Base-by-base conservation (phyloP, 2,329 filamentous ascomycete species). In the Gremmenia infestans region DNA sequence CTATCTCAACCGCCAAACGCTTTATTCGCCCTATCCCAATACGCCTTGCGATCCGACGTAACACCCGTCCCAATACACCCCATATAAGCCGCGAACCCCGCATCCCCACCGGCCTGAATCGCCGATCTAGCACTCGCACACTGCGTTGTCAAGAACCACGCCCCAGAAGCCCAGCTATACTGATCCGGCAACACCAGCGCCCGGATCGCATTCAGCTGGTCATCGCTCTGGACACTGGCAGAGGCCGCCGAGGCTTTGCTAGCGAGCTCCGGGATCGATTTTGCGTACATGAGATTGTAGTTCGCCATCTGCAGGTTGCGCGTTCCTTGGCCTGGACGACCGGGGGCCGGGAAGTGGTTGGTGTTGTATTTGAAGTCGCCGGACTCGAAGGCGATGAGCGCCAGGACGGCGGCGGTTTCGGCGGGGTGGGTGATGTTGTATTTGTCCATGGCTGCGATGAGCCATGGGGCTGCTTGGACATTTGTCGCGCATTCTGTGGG, bases 271-370 rank as follows among this genome's bases (percentile, higher is more conserved):
- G 74, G 71, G 4, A 80, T 71, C 0, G 73, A 75, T 1, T 65
- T 52, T 5, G 82, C 82, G 61, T 87, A 87, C 63, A 76, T 63
- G 1, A 74, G 60, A 63, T 86, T 83, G 69, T 73, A 85, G 1
- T 70, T 64, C 0, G 81, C 73, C 52, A 74, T 78, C 70, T 86
- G 81, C 85, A 88, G 87, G 67, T 84, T 85, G 4, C 82, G 73
- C 0, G 85, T 86, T 0, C 83, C 83, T 63, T 87, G 82, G 0
- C 85, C 85, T 0, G 81, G 76, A 0, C 70, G 64, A 14, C 73
- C 74, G 0, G 68, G 68, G 43, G 15, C 71, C 0, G 79, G 80
- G 68, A 70, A 82, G 67, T 84, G 78, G 65, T 86, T 84, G 59
- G 71, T 76, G 64, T 80, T 82, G 74, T 81, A 87, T 61, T 81